Base-by-base conservation (phyloP, 2,329 filamentous ascomycete species). In the Ascochyta fabae region DNA sequence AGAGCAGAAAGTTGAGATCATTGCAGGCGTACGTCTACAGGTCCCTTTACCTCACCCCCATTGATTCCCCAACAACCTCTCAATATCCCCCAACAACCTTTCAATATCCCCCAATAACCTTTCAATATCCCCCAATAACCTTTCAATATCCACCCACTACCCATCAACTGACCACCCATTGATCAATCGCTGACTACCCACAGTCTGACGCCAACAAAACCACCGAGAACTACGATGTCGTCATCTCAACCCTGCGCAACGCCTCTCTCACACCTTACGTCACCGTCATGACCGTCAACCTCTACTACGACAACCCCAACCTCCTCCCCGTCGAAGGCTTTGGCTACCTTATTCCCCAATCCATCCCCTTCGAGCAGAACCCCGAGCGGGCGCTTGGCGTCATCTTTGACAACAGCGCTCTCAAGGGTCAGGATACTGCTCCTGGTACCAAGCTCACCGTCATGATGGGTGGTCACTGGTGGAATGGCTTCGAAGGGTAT, bases 391-490 rank as follows among this genome's bases (percentile, higher is more conserved):
- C 89, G 0, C 86, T 99, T 6, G 95, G 95, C 59, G 93, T 98
- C 48, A 89, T 98, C 57, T 98, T 98, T 75, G 92, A 96, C 75
- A 91, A 88, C 2, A 87, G 91, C 60, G 83, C 84, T 16, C 78
- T 80, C n/a, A 69, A 75, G 44, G 83, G 82, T 16, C 81, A 84
- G 64, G 85, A 89, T 70, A 80, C 77, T 4, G 80, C 75, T 1
- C 70, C 74, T 0, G 92, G 91, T 23, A 96, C 92, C 13, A 96
- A 96, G 74, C 77, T 98, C 48, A 96, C 94, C 15, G 90, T 98
- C 65, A 96, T 99, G 87, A 80, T 99, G 53, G 95, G 95, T 56
- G 95, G 95, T 1, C 92, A 97, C 77, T 92, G 91, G 84, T 98
- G 91, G 91, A 83, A 92, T 72, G 83, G 80, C 54, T 86, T 83